Percentiles rank a stretch among this genome's conserved stretches.
These are phyloP conservation scores for Arxiozyma slooffiae DNA, from an alignment of 1,139 yeast genomes.

Conservation along the genomic window DNA sequence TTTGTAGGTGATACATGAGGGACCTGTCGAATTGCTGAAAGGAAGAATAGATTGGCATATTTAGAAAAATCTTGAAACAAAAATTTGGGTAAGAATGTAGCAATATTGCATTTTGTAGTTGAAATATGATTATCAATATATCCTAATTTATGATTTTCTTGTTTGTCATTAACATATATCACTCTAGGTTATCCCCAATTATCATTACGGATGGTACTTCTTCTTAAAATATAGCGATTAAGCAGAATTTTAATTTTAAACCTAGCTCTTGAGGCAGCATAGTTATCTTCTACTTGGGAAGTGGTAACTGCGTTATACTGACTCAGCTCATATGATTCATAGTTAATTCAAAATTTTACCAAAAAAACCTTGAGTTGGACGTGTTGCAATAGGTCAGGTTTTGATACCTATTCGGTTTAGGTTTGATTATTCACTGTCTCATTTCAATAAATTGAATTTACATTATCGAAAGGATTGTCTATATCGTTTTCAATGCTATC, in stretches of 20 bases:
- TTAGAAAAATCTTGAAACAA: constrained; percentile 93
- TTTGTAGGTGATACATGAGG: constrained; percentile 96
- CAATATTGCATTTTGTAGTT: constrained; percentile 91
- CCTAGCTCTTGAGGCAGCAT: constrained; percentile 27
- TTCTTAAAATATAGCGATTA: constrained; percentile 36
- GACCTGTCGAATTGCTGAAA: constrained; percentile 90
- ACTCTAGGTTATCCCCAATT: constrained; percentile 50
- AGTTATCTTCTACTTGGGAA: constrained; percentile 18
- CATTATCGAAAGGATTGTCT: constrained; percentile 21
- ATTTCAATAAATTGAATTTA: constrained; percentile 16
- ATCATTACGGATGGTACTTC: constrained; percentile 28
- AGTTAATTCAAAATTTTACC: constrained; percentile 16
- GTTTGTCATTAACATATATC: constrained; percentile 55
- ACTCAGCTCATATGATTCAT: constrained; percentile 31
- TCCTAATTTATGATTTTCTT: constrained; percentile 44
- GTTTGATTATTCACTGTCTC: constrained; percentile 3
- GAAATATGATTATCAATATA: constrained; percentile 81
- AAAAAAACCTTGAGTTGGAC: constrained; percentile 17
- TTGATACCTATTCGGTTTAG: constrained; percentile 11
- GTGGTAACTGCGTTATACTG: constrained; percentile 21
- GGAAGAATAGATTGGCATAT: constrained; percentile 88
- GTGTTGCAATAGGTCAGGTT: constrained; percentile 10
- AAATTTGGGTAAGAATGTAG: constrained; percentile 90
- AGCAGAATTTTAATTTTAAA: constrained; percentile 54
- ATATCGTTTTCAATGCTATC: constrained; percentile 28